These are phyloP conservation scores for Limnanthes douglasii DNA, from an alignment of 345 rosid species.

Conservation along the genomic window DNA sequence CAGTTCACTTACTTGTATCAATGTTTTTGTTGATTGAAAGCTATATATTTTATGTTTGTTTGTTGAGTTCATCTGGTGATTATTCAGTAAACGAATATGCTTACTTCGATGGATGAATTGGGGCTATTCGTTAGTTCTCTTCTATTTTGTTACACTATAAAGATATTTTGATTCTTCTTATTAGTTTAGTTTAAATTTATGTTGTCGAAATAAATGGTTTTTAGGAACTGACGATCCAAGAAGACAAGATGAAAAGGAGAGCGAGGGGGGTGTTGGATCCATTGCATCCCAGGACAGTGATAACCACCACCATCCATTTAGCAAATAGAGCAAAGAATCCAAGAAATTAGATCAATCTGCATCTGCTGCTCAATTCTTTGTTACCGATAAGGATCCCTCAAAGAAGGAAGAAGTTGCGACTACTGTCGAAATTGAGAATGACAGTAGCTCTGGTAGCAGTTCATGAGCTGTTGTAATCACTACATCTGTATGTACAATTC, in stretches of 20 bases:
- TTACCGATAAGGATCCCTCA: slow-evolving; percentile 10
- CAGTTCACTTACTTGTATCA: no score
- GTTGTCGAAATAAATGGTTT: slow-evolving; percentile 9
- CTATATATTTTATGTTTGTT: neutral
- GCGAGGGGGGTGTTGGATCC: slow-evolving; percentile 36
- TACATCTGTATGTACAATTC: no score
- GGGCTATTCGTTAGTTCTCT: slow-evolving; percentile 1
- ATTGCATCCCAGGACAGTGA: slow-evolving; percentile 37
- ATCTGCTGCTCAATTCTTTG: slow-evolving; percentile 9
- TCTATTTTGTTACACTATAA: no score
- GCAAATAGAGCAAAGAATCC: slow-evolving; percentile 19
- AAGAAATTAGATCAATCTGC: slow-evolving; percentile 17
- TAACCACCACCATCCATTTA: slow-evolving; percentile 18
- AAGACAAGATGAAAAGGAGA: slow-evolving; percentile 48
- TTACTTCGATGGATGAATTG: neutral
- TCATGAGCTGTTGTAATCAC: no score
- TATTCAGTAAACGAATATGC: neutral
- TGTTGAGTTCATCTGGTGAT: neutral
- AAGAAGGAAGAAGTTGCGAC: slow-evolving; percentile 20
- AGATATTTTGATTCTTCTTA: no score
- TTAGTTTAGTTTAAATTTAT: slow-evolving; percentile 1
- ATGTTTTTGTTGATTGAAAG: neutral
- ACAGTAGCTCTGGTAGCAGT: slow-evolving; percentile 22
- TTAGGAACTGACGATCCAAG: slow-evolving; percentile 36
- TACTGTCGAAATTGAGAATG: slow-evolving; percentile 16